Percentiles rank a stretch among this genome's conserved stretches.
phyloP scores from a whole-genome alignment of 805 yeast genomes.

The Zygosaccharomyces bailii region DNA sequence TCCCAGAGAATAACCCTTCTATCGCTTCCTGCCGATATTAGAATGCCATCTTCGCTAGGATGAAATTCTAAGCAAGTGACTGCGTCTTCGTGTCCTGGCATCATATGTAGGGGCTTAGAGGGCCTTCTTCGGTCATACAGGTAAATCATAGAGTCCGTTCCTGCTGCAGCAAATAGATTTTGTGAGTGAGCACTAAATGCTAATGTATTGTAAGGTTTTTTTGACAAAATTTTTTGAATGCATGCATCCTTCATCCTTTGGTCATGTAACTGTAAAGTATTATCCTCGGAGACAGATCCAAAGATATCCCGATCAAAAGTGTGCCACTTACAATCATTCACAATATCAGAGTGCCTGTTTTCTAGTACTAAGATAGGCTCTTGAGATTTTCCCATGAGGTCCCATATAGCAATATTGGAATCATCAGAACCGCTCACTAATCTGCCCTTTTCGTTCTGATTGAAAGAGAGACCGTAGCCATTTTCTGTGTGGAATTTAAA shows the following conservation, averaged over 20 bases:
- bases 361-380: constrained; percentile 26
- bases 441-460: constrained; percentile 43
- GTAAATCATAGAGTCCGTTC: constrained; percentile 61
- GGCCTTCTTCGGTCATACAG: constrained; percentile 60
- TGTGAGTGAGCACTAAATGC: constrained; percentile 61
- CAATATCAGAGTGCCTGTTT: constrained; percentile 50
- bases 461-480: constrained; percentile 77
- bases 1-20: constrained; percentile 82
- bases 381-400: constrained; percentile 38
- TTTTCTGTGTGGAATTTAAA: constrained; percentile 57
- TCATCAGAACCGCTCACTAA: constrained; percentile 68
- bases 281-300: constrained; percentile 76
- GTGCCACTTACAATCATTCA: constrained; percentile 78
- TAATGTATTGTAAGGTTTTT: constrained; percentile 53
- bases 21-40: constrained; percentile 76
- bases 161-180: constrained; percentile 64
- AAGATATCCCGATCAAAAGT: constrained; percentile 46
- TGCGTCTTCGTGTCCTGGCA: constrained; percentile 76
- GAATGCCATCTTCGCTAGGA: constrained; percentile 69
- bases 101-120: constrained; percentile 53
- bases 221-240: constrained; percentile 29
- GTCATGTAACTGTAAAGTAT: constrained; percentile 52
- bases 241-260: constrained; percentile 37
- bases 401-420: constrained; percentile 59
- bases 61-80: constrained; percentile 75